Evolutionary conservation across 768 basidiomycete species (phyloP).

Genomic region (Infundibulicybe gibba): DNA sequence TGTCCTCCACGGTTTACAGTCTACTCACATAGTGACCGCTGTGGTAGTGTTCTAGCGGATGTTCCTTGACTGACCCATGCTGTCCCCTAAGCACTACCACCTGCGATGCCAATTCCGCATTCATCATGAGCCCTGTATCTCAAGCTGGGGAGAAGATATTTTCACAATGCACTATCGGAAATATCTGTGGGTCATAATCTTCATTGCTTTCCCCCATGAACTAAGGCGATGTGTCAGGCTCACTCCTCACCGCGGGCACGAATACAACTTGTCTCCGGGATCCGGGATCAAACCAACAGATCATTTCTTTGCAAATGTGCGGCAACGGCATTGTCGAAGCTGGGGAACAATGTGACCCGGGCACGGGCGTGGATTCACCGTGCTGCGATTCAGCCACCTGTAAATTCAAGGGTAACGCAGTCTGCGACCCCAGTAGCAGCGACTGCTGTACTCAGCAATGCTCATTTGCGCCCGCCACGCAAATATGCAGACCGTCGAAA

Average conservation of each 20-base stretch:
- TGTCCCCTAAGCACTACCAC: constrained; percentile 61
- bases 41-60: constrained; percentile 59
- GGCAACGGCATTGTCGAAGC: constrained; percentile 80
- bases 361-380: constrained; percentile 47
- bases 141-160: constrained; percentile 62
- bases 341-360: constrained; percentile 90
- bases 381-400: constrained; percentile 78
- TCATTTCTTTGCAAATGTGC: constrained; percentile 68
- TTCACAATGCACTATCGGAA: constrained; percentile 78
- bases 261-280: constrained; percentile 69
- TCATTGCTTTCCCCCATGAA: background rate
- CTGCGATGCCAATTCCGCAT: constrained; percentile 65
- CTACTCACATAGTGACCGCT: constrained; percentile 4
- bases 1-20: constrained; percentile 10
- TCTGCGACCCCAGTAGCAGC: constrained; percentile 76
- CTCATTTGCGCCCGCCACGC: constrained; percentile 60
- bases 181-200: constrained; percentile 59
- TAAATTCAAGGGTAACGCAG: constrained; percentile 67
- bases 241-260: constrained; percentile 45
- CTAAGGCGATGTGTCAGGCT: constrained; percentile 35
- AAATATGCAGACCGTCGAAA: constrained; percentile 67
- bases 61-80: constrained; percentile 53
- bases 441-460: constrained; percentile 74
- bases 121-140: constrained; percentile 85
- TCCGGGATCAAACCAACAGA: constrained; percentile 40